phyloP scores from a whole-genome alignment of 345 rosid genomes.

The Aurinia saxatilis region DNA sequence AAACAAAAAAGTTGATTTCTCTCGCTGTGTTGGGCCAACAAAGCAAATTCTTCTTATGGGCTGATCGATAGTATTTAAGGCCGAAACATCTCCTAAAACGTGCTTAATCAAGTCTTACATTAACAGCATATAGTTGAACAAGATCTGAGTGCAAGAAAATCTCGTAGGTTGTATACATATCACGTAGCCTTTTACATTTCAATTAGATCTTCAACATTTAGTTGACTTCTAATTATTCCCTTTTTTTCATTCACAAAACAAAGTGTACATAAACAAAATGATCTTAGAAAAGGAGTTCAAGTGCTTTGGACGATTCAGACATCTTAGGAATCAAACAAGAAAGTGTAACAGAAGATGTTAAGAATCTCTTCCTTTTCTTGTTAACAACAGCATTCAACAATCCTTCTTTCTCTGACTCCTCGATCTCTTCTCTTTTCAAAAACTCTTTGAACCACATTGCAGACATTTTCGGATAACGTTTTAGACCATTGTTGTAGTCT shows the following conservation, averaged over 20 bases:
- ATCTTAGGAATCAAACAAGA: conserved; percentile 5
- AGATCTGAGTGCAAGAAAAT: too few species aligned
- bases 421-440: conserved; percentile 23
- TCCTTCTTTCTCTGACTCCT: conserved; percentile 7
- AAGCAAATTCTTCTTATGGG: too few species aligned
- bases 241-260: neutral
- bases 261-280: neutral
- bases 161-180: too few species aligned
- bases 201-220: too few species aligned
- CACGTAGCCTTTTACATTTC: too few species aligned
- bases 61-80: too few species aligned
- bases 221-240: too few species aligned
- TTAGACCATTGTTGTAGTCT: conserved; percentile 40
- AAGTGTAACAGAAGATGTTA: conserved; percentile 9
- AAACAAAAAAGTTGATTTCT: too few species aligned
- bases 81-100: too few species aligned
- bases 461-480: conserved; percentile 50
- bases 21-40: too few species aligned
- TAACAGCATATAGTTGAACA: too few species aligned
- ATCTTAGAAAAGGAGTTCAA: conserved; percentile 13
- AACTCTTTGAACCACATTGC: conserved; percentile 52
- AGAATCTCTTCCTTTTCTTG: conserved; percentile 20
- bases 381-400: neutral
- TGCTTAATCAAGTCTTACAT: too few species aligned
- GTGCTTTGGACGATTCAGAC: conserved; percentile 21